A percentile compares a stretch with the other conserved stretches of the same genome.
phyloP scores from a whole-genome alignment of 1,139 yeast species.

The Pichia terricola region DNA sequence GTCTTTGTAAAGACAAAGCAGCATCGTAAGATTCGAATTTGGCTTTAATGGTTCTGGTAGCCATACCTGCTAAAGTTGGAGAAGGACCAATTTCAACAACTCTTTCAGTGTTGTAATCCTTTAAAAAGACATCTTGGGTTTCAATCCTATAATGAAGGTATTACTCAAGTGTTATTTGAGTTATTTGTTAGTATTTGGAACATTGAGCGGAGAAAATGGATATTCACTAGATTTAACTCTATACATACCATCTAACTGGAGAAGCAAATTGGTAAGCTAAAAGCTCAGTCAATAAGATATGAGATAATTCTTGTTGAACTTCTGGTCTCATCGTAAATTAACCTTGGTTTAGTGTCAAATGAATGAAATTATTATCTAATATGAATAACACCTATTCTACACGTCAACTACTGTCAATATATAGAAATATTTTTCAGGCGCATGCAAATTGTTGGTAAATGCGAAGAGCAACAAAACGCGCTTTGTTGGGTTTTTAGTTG shows the following conservation, averaged over 20 bases:
- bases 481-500: background rate
- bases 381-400: background rate
- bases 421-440: background rate
- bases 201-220: background rate
- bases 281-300: conserved; percentile 85
- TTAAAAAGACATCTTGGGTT: conserved; percentile 94
- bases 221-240: too few relatives aligned
- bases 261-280: conserved; percentile 98
- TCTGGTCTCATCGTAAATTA: conserved; percentile 72
- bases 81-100: conserved; percentile 98
- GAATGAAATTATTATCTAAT: background rate
- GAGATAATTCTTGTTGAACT: conserved; percentile 95
- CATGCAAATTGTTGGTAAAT: background rate
- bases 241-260: conserved; percentile 83
- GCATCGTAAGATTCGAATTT: conserved; percentile 97
- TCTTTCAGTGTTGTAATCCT: conserved; percentile 90
- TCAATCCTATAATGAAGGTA: conserved; percentile 45
- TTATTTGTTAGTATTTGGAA: conserved; percentile 7
- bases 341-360: background rate
- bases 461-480: background rate
- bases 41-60: conserved; percentile 89
- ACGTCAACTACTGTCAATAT: background rate
- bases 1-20: conserved; percentile 92
- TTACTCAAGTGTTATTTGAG: background rate
- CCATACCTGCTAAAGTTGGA: conserved; percentile 98